phyloP scores from a whole-genome alignment of 768 basidiomycete genomes.

The Suillus sp. region DNA sequence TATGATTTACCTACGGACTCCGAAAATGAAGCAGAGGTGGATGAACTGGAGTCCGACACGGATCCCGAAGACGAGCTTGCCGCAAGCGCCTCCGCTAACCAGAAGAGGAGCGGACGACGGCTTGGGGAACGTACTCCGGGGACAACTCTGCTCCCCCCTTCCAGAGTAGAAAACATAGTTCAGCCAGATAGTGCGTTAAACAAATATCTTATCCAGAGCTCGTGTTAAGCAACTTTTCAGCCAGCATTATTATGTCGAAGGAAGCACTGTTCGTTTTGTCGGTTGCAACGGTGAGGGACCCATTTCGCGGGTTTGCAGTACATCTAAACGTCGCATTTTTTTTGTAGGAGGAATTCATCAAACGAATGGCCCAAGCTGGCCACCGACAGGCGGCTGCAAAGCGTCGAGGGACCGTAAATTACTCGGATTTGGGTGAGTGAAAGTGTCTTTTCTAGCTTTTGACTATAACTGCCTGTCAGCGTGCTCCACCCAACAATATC shows the following conservation, averaged over 20 bases:
- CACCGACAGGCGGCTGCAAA: slow-evolving; percentile 64
- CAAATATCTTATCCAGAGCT: not conserved
- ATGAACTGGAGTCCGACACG: slow-evolving; percentile 37
- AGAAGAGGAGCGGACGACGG: slow-evolving; percentile 33
- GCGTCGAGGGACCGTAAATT: slow-evolving; percentile 59
- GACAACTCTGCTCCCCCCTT: slow-evolving; percentile 64
- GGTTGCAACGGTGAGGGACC: slow-evolving; percentile 65
- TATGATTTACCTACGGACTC: slow-evolving; percentile 38
- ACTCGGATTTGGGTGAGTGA: slow-evolving; percentile 74
- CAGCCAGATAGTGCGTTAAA: slow-evolving; percentile 68
- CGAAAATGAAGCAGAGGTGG: slow-evolving; percentile 35
- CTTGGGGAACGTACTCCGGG: slow-evolving; percentile 56
- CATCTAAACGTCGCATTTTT: slow-evolving; percentile 7
- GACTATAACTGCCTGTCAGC: slow-evolving; percentile 42
- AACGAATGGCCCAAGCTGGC: slow-evolving; percentile 69
- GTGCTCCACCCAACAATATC: slow-evolving; percentile 57
- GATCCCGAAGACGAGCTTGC: slow-evolving; percentile 29
- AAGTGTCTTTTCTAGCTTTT: slow-evolving; percentile 1
- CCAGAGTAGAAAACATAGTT: slow-evolving; percentile 73
- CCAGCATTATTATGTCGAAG: slow-evolving; percentile 69
- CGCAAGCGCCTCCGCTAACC: slow-evolving; percentile 25
- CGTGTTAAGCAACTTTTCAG: slow-evolving; percentile 3
- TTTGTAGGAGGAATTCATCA: slow-evolving; percentile 82
- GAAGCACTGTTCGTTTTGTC: slow-evolving; percentile 76
- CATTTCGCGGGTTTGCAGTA: slow-evolving; percentile 13